Percentiles rank a stretch among this genome's conserved stretches.
Evolutionary conservation across 164 flowering plant genomes (phyloP).

Genomic region (Brasenia schreberi): DNA sequence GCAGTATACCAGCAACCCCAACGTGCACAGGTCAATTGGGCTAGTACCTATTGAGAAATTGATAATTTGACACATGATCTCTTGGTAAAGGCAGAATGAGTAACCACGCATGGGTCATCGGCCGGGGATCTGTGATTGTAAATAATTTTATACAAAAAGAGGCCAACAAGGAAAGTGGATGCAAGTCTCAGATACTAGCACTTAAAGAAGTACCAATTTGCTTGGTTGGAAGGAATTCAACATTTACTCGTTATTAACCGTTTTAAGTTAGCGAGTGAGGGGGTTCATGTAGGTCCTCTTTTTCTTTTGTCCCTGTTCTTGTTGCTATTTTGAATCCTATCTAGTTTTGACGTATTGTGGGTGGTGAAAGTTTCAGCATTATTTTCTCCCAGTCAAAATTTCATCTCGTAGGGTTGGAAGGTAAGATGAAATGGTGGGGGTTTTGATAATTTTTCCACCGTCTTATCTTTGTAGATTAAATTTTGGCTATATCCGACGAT

Average conservation of each 20-base stretch:
- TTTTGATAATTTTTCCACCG: not conserved
- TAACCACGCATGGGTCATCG: not conserved
- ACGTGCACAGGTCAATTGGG: conserved; percentile 79
- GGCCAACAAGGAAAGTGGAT: not conserved
- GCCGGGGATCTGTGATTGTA: conserved; percentile 1
- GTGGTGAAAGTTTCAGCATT: not conserved
- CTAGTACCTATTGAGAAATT: conserved; percentile 46
- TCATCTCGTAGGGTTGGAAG: not conserved
- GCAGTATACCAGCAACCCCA: conserved; percentile 77
- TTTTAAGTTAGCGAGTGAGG: not conserved
- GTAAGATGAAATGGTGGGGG: not conserved
- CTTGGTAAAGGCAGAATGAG: not conserved
- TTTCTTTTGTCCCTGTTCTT: not conserved
- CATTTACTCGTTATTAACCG: not conserved
- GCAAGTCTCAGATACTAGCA: not conserved
- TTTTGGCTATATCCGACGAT: not conserved
- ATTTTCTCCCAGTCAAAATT: not conserved
- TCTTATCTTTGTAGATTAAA: conserved; percentile 1
- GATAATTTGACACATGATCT: not conserved
- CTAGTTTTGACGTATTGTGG: not conserved
- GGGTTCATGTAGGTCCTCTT: not conserved
- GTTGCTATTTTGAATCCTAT: not conserved
- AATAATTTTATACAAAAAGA: not conserved
- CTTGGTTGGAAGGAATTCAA: not conserved
- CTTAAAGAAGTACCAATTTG: not conserved